Evolutionary conservation across 345 rosid genomes (phyloP).

Genomic region (Odontarrhena argentea): DNA sequence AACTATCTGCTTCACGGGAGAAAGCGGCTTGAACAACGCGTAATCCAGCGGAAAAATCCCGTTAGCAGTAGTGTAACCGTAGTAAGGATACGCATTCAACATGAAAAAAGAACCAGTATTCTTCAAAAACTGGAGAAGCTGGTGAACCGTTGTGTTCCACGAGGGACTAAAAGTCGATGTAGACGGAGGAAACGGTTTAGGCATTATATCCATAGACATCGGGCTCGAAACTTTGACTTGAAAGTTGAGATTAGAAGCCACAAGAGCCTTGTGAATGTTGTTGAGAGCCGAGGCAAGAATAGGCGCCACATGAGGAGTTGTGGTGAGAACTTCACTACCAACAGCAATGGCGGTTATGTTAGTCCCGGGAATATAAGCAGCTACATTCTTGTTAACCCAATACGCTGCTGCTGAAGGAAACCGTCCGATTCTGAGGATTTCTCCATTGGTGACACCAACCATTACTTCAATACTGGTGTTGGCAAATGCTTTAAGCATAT

Average conservation of each 20-base stretch:
- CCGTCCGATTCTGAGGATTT: conserved; percentile 79
- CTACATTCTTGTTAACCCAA: conserved; percentile 87
- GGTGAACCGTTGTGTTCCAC: conserved; percentile 72
- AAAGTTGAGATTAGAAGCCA: conserved; percentile 79
- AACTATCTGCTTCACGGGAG: conserved; percentile 88
- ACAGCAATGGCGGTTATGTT: conserved; percentile 93
- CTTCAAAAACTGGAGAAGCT: conserved; percentile 88
- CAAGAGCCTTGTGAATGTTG: conserved; percentile 84
- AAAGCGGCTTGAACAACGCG: conserved; percentile 72
- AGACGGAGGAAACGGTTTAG: conserved; percentile 92
- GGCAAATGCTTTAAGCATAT: conserved; percentile 86
- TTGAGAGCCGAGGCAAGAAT: conserved; percentile 79
- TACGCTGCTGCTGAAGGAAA: conserved; percentile 77
- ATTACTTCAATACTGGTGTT: conserved; percentile 75
- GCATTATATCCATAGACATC: conserved; percentile 76
- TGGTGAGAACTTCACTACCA: conserved; percentile 88
- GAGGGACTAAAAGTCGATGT: conserved; percentile 79
- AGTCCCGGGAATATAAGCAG: conserved; percentile 76
- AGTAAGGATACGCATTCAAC: conserved; percentile 94
- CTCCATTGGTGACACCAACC: conserved; percentile 81
- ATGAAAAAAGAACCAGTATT: conserved; percentile 83
- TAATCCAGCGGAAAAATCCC: conserved; percentile 92
- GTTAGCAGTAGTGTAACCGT: conserved; percentile 77
- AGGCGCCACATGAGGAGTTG: conserved; percentile 71
- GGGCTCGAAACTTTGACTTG: conserved; percentile 85